Percentiles rank a stretch among this genome's conserved stretches.
phyloP scores from a whole-genome alignment of 176 grass and related monocot genomes.

The Poa pratensis region DNA sequence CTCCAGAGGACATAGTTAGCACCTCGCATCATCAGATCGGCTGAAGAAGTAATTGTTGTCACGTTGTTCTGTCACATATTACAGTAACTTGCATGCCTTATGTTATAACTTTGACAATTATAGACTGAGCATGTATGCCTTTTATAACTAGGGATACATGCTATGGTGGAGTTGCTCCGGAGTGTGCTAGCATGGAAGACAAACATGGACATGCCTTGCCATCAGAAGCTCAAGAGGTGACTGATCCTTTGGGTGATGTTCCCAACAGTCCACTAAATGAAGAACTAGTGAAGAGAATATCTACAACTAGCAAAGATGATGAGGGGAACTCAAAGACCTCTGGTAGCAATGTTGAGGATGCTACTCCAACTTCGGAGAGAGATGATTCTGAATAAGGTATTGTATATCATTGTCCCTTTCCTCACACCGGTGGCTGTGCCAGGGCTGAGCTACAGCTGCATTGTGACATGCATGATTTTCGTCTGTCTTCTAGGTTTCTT shows the following conservation, averaged over 20 bases:
- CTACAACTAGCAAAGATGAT: conserved; percentile 39
- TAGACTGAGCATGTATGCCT: background rate
- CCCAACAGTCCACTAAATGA: conserved; percentile 50
- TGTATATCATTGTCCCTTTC: background rate
- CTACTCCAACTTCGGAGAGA: conserved; percentile 32
- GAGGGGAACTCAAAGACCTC: conserved; percentile 57
- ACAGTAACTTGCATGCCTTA: background rate
- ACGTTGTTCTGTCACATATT: background rate
- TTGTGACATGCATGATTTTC: background rate
- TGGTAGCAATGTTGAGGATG: conserved; percentile 47
- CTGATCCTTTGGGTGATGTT: conserved; percentile 66
- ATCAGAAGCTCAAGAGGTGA: conserved; percentile 80
- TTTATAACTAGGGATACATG: conserved; percentile 45
- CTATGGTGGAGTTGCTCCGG: conserved; percentile 68
- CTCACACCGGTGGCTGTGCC: background rate
- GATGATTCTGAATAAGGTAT: background rate
- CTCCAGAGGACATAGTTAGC: background rate
- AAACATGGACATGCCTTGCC: conserved; percentile 75
- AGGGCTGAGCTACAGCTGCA: background rate
- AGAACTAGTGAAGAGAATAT: conserved; percentile 50
- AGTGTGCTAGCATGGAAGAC: conserved; percentile 77
- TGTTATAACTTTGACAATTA: background rate
- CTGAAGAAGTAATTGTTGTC: background rate
- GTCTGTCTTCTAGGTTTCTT: background rate
- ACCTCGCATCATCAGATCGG: background rate